These are phyloP conservation scores for Starmera caribaea DNA, from an alignment of 805 yeast genomes.

Conservation along the genomic window DNA sequence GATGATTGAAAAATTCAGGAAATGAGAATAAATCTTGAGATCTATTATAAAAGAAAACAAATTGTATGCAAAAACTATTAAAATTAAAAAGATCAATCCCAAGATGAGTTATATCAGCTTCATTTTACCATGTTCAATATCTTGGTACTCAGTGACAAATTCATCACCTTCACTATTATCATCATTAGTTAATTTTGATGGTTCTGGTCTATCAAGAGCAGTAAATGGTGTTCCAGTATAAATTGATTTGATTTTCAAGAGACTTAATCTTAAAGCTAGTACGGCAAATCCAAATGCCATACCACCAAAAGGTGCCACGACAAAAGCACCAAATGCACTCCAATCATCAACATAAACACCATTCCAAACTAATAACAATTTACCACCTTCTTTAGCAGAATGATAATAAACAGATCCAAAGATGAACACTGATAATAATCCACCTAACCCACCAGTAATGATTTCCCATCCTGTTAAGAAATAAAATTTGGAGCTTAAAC, in stretches of 20 bases:
- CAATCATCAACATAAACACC: conserved; percentile 77
- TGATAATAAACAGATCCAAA: conserved; percentile 78
- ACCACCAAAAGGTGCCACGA: conserved; percentile 81
- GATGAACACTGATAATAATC: conserved; percentile 67
- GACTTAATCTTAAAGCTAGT: conserved; percentile 37
- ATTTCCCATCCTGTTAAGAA: conserved; percentile 74
- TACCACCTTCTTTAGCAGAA: conserved; percentile 67
- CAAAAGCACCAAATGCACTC: conserved; percentile 94
- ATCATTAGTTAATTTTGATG: too few species aligned
- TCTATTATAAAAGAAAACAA: too few species aligned
- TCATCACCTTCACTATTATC: too few species aligned
- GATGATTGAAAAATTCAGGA: too few species aligned
- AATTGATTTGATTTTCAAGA: conserved; percentile 15
- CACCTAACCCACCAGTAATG: conserved; percentile 77
- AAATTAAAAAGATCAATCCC: too few species aligned
- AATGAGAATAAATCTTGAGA: too few species aligned
- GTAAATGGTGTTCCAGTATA: conserved; percentile 20
- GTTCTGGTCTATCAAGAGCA: conserved; percentile 21
- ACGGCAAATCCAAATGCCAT: conserved; percentile 44
- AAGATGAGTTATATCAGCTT: too few species aligned
- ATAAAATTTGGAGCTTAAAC: conserved; percentile 58
- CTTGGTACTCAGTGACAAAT: too few species aligned
- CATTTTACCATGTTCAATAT: too few species aligned
- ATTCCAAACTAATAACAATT: conserved; percentile 61
- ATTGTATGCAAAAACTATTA: too few species aligned